phyloP scores from a whole-genome alignment of 2,329 filamentous ascomycete species.

The Exophiala xenobiotica region DNA sequence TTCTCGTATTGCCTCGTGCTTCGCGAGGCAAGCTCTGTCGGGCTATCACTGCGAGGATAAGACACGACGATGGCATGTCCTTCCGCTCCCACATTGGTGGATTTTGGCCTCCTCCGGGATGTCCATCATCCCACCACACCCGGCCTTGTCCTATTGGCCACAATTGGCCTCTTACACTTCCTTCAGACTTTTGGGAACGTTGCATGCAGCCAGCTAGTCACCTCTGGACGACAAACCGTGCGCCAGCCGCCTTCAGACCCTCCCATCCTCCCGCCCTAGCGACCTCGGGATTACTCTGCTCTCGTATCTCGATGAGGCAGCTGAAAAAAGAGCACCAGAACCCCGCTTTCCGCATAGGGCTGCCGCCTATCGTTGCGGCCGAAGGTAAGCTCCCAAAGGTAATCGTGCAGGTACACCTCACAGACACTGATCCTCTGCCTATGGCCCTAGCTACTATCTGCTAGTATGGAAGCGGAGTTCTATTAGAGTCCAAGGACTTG shows the following conservation, averaged over 20 bases:
- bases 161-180: background rate
- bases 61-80: background rate
- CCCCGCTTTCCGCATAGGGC: background rate
- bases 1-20: background rate
- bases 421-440: constrained; percentile 2
- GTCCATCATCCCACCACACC: background rate
- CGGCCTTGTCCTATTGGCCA: background rate
- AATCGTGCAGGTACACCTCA: constrained; percentile 15
- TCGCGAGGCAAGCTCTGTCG: background rate
- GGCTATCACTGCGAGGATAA: background rate
- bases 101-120: background rate
- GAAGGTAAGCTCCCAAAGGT: constrained; percentile 1
- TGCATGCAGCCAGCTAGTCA: background rate
- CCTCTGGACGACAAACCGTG: background rate
- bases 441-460: background rate
- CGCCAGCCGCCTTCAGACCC: background rate
- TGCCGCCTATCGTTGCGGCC: background rate
- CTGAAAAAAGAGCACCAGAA: background rate
- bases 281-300: background rate
- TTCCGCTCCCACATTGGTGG: background rate
- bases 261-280: background rate
- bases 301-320: background rate
- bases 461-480: background rate
- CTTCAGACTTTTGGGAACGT: background rate
- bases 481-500: constrained; percentile 16